Conservation (phyloP, 768 basidiomycete species). For the Suillus paluster region DNA sequence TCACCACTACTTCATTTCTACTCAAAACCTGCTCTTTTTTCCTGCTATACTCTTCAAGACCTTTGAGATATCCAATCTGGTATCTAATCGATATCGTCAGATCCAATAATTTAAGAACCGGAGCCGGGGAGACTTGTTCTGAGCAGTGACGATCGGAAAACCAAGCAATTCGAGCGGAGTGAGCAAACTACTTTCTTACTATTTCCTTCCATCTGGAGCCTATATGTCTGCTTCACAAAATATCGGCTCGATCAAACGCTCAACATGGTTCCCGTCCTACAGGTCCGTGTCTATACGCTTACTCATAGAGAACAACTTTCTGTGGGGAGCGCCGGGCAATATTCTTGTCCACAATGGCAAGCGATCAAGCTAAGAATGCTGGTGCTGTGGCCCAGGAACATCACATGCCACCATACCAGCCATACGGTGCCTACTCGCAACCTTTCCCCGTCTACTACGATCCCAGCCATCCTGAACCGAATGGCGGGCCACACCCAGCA, state of each 20-base stretch:
- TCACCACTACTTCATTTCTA: slow-evolving; percentile 29
- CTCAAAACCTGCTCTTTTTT: slow-evolving; percentile 13
- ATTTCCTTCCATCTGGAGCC: slow-evolving; percentile 1
- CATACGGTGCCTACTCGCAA: slow-evolving; percentile 34
- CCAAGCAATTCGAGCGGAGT: slow-evolving; percentile 42
- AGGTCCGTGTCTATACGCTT: slow-evolving; percentile 35
- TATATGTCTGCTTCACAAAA: neutral
- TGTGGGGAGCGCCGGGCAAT: slow-evolving; percentile 27
- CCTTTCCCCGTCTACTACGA: slow-evolving; percentile 40
- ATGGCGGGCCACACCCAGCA: slow-evolving; percentile 26
- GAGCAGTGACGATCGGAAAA: slow-evolving; percentile 44
- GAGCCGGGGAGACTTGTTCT: slow-evolving; percentile 28
- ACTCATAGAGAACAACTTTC: slow-evolving; percentile 34
- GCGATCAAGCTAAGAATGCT: slow-evolving; percentile 39
- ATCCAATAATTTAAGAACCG: slow-evolving; percentile 16
- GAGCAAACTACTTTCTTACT: slow-evolving; percentile 25
- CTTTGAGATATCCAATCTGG: slow-evolving; percentile 6
- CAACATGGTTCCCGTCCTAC: slow-evolving; percentile 24
- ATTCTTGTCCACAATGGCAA: slow-evolving; percentile 34
- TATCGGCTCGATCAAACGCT: slow-evolving; percentile 7
- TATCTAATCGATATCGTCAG: slow-evolving; percentile 15
- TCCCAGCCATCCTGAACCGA: slow-evolving; percentile 36
- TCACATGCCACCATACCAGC: slow-evolving; percentile 32
- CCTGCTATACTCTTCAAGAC: slow-evolving; percentile 16
- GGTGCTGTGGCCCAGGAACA: slow-evolving; percentile 41